Evolutionary conservation across 2,329 filamentous ascomycete genomes (phyloP).

Genomic region (Pseudogymnoascus sp.): DNA sequence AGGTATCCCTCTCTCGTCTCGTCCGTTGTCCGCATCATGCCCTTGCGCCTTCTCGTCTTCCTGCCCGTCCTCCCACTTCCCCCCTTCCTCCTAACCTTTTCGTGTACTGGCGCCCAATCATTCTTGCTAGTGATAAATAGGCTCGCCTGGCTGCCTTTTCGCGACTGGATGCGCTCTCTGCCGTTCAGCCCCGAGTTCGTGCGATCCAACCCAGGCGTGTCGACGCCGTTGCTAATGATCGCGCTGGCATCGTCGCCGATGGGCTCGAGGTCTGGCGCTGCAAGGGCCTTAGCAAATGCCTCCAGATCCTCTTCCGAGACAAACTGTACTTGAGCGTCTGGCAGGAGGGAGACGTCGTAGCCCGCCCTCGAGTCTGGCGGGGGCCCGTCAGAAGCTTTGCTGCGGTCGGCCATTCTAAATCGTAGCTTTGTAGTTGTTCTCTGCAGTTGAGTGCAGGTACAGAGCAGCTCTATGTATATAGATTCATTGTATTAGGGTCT

Average conservation of each 20-base stretch:
- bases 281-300: slow-evolving; percentile 73
- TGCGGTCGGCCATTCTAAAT: slow-evolving; percentile 27
- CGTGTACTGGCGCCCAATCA: slow-evolving; percentile 87
- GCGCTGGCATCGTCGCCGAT: slow-evolving; percentile 44
- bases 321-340: slow-evolving; percentile 76
- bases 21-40: slow-evolving; percentile 59
- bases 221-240: not conserved
- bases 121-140: slow-evolving; percentile 80
- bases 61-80: slow-evolving; percentile 31
- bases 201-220: slow-evolving; percentile 2
- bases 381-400: slow-evolving; percentile 39
- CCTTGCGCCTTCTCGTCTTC: slow-evolving; percentile 36
- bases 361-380: slow-evolving; percentile 55
- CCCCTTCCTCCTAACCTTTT: slow-evolving; percentile 46
- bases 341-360: slow-evolving; percentile 63
- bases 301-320: slow-evolving; percentile 63
- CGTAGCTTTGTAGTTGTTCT: slow-evolving; percentile 1
- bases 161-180: not conserved
- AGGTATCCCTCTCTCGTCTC: slow-evolving; percentile 92
- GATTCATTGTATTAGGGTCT: not conserved
- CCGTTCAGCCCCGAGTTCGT: not conserved
- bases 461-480: not conserved
- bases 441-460: slow-evolving; percentile 4
- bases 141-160: slow-evolving; percentile 17
- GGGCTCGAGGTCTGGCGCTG: slow-evolving; percentile 69